Evolutionary conservation across 2,329 filamentous ascomycete species (phyloP), one percentile per base, ranked within the genome.

Genomic region (Bipolaris zeicola): DNA sequence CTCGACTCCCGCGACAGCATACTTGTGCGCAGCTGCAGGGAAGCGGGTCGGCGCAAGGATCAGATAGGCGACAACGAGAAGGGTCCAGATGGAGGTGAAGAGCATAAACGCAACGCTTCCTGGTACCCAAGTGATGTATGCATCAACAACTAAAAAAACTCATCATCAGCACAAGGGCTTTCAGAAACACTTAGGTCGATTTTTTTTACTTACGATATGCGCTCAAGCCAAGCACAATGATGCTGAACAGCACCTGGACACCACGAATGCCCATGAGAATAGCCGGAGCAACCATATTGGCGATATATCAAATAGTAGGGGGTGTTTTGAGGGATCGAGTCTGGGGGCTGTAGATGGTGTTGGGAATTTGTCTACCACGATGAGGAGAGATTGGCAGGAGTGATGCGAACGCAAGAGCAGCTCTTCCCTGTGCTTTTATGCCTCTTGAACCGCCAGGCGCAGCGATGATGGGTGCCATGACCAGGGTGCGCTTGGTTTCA

Each of bases 171-270:
- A 41, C 52, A 26, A 37, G 6, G 33, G 7, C 24, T 43, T 1
- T n/a, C 2, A 13, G 38, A 18, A 18, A 10, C 31, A 54, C 33
- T 31, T 44, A 52, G 31, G 18, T 8, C 14, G 13, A 6, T 13
- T 26, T 26, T 26, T 26, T 22, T 37, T n/a, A 78, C 83, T 34
- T 81, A 92, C 90, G 78, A 71, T 93, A 92, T 50, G 85, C 89
- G n/a, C 86, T 88, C 26, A 95, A 77, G 34, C 89, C 91, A 11
- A 96, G 83, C 67, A 92, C 86, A 67, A 96, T 87, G 65, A 96
- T 82, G 53, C 87, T 82, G 66, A 96, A 85, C 49, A 93, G 62
- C 10, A 82, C 83, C 67, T 94, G 88, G 39, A 85, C 81, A 62
- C 84, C 81, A 71, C 92, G 89, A 62, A 90, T 79, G 48, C 88